phyloP scores from a whole-genome alignment of 495 filamentous ascomycete genomes.

The Daldinia bambusicola region DNA sequence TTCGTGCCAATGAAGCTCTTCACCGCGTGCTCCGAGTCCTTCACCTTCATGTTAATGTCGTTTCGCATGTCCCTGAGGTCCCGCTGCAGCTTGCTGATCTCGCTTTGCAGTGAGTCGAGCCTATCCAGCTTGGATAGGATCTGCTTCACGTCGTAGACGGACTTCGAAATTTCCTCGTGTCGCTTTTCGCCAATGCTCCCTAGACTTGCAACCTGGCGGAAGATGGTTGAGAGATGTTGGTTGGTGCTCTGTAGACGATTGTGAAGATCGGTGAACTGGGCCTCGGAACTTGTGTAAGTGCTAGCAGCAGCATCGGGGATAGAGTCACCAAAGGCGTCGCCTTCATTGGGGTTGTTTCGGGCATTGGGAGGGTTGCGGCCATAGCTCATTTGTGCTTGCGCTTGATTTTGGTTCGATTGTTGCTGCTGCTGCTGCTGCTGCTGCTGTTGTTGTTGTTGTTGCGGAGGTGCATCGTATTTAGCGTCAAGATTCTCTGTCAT shows the following conservation, averaged over 20 bases:
- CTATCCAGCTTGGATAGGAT: slow-evolving; percentile 54
- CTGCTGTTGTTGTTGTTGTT: slow-evolving; percentile 43
- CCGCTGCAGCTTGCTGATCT: slow-evolving; percentile 70
- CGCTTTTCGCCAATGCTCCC: slow-evolving; percentile 64
- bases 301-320: slow-evolving; percentile 60
- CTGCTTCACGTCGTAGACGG: slow-evolving; percentile 54
- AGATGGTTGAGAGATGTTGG: slow-evolving; percentile 75
- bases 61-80: slow-evolving; percentile 68
- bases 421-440: slow-evolving; percentile 43
- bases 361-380: slow-evolving; percentile 33
- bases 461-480: slow-evolving; percentile 49
- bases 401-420: slow-evolving; percentile 44
- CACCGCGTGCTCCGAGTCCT: slow-evolving; percentile 78
- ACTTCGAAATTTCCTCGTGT: slow-evolving; percentile 63
- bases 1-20: slow-evolving; percentile 77
- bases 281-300: slow-evolving; percentile 60
- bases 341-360: slow-evolving; percentile 39
- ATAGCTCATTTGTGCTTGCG: slow-evolving; percentile 46
- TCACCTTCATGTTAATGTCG: slow-evolving; percentile 59
- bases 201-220: slow-evolving; percentile 68
- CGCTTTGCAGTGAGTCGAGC: slow-evolving; percentile 54
- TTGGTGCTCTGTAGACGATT: slow-evolving; percentile 80
- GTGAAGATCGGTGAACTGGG: slow-evolving; percentile 83
- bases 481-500: slow-evolving; percentile 59
- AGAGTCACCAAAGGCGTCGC: slow-evolving; percentile 56